Base-by-base conservation (phyloP, 495 filamentous ascomycete genomes). In the Penicillium steckii region DNA sequence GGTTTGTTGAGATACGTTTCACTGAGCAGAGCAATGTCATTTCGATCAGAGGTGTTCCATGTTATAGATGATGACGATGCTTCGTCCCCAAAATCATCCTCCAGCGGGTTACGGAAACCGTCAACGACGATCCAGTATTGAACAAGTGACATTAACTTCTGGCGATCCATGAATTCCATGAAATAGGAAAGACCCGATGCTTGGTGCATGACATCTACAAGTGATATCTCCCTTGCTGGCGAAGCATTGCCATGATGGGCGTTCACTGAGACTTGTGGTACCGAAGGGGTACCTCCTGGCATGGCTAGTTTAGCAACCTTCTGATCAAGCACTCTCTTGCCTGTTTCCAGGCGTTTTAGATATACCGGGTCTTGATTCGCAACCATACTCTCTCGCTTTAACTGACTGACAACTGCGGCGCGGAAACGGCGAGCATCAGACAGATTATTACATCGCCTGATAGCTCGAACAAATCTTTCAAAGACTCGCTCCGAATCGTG, bases 61-160 rank as follows among this genome's bases (percentile, higher is more conserved):
- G 81, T 78, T 1, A 75, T 69, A n/a, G 82, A 80, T 17, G 81
- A 71, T 4, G 87, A 78, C 0, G 82, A 73, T 30, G 83, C 77
- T 24, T 91, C 87, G 41, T 87, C 84, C 27, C 82, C 82, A 55
- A 81, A 76, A 60, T 97, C 94, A 58, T 92, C 91, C 66, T 97
- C 94, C 3, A 99, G 74, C 4, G 95, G 95, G 64, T 94, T 95
- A n/a, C 95, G 86, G 61, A 97, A 87, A 1, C 95, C 92, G 73
- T 97, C 94, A 13, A 97, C 95, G 19, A 97, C 93, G 38, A 99
- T 86, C 92, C 92, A 99, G 68, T 96, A 99, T 64, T 99, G 95
- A 1, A 99, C 94, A 32, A 96, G 70, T 12, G 86, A 80, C 85
- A 97, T 91, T 5, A 95, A 78, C 24, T 81, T 75, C 62, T 89